Base-by-base conservation (phyloP, 768 basidiomycete species). In the Trametes gibbosa region DNA sequence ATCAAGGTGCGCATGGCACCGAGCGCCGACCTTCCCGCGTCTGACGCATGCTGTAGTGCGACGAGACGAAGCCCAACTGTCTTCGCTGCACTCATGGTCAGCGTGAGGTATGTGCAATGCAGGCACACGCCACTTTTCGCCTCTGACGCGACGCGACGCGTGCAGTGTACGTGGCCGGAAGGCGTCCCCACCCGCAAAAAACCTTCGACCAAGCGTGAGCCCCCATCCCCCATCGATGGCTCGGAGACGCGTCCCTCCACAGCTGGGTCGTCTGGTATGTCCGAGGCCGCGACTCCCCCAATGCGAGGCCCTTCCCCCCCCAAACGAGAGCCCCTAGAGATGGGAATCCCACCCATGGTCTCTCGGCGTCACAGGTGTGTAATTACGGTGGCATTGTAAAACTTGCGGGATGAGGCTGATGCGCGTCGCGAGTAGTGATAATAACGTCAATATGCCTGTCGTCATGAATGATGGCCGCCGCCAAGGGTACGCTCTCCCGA, bases 51-150 rank as follows among this genome's bases (percentile, higher is more conserved):
- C 48, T 55, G 16, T 63, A 93, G 89, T 98, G 95, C 73, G 95
- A 95, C 71, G 95, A 98, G 75, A 82, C 82, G 13, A 91, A 94
- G 70, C 95, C 94, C 54, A 82, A 80, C 57, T 96, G 94, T 76
- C 84, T 85, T 78, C 84, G 92, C 35, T 96, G 93, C 67, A 83
- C 85, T 24, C 90, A 92, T 72, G 88, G 90, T 10, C 89, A 92
- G 67, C 81, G 92, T 72, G 89, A 92, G 66, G 91, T 90, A 72
- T 53, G 84, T 73, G 14, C 19, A 41, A 5, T 19, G 10, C 16
- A 16, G 10, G 21, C 40, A n/a, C 17, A 21, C 37, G 10, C 27
- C 8, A 37, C 19, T 17, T 17, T 14, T 9, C 47, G 40, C 46
- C 43, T 50, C 47, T 43, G 49, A 54, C 54, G 35, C 39, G 24